phyloP scores from a whole-genome alignment of 2,329 filamentous ascomycete species.

The Hysterium pulicare region DNA sequence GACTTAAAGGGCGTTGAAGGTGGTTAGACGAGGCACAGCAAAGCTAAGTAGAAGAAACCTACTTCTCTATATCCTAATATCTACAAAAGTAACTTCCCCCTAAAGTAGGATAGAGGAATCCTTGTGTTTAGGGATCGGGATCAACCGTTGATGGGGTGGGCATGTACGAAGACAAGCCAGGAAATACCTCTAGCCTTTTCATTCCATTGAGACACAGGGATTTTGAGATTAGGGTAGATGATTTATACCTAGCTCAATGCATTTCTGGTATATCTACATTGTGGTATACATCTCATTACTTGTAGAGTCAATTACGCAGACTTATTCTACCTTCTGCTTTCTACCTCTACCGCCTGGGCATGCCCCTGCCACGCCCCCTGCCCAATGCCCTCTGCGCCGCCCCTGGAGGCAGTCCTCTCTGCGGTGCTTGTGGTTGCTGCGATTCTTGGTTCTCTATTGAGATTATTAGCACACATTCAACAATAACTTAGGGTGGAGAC shows the following conservation, averaged over 20 bases:
- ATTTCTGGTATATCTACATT: constrained; percentile 6
- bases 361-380: constrained; percentile 63
- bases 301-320: neutral
- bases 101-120: too few species aligned
- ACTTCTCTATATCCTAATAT: too few species aligned
- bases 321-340: neutral
- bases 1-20: too few species aligned
- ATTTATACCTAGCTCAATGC: neutral
- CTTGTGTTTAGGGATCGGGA: too few species aligned
- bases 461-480: constrained; percentile 14
- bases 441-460: constrained; percentile 81
- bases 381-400: constrained; percentile 86
- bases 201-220: too few species aligned
- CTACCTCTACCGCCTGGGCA: constrained; percentile 72
- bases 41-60: too few species aligned
- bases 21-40: too few species aligned
- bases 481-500: constrained; percentile 18
- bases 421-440: constrained; percentile 74
- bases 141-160: too few species aligned
- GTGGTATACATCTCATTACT: constrained; percentile 18
- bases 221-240: neutral
- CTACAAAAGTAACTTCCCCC: too few species aligned
- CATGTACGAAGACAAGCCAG: too few species aligned
- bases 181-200: too few species aligned
- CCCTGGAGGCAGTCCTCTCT: constrained; percentile 57